Evolutionary conservation across 768 basidiomycete genomes (phyloP).

Genomic region (Amanita thiersii): DNA sequence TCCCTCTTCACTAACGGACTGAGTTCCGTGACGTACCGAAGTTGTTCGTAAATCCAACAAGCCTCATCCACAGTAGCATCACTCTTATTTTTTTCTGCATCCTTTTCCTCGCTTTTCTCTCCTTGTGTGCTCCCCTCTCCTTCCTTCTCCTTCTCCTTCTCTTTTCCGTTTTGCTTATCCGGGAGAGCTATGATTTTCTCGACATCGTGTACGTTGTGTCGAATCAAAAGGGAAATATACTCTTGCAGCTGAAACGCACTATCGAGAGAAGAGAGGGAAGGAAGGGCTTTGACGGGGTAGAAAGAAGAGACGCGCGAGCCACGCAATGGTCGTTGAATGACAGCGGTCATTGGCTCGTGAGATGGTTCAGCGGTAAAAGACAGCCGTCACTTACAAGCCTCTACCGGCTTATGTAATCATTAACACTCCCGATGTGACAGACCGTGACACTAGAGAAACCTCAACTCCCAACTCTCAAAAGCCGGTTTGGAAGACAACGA

Average conservation of each 20-base stretch:
- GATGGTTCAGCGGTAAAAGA: too few relatives aligned
- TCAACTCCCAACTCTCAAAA: too few relatives aligned
- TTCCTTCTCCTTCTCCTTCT: slow-evolving; percentile 16
- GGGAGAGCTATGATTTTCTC: slow-evolving; percentile 75
- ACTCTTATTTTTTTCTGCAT: slow-evolving; percentile 25
- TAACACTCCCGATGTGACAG: too few relatives aligned
- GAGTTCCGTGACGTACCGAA: slow-evolving; percentile 32
- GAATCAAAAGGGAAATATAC: slow-evolving; percentile 84
- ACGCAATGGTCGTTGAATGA: slow-evolving; percentile 59
- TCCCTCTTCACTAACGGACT: background rate
- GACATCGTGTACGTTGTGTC: slow-evolving; percentile 83
- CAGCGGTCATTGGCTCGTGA: slow-evolving; percentile 26
- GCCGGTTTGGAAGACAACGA: too few relatives aligned
- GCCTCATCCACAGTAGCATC: slow-evolving; percentile 68
- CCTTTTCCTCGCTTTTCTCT: slow-evolving; percentile 21
- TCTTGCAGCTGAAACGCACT: slow-evolving; percentile 95
- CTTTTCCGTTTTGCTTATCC: slow-evolving; percentile 30
- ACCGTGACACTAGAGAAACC: too few relatives aligned
- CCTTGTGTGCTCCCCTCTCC: slow-evolving; percentile 17
- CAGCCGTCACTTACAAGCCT: too few relatives aligned
- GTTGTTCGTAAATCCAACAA: slow-evolving; percentile 74
- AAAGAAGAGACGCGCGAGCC: slow-evolving; percentile 76
- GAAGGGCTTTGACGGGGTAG: slow-evolving; percentile 67
- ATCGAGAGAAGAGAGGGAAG: slow-evolving; percentile 66
- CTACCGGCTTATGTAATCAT: too few relatives aligned